A percentile compares a stretch with the other conserved stretches of the same genome.
Evolutionary conservation across 768 basidiomycete genomes (phyloP).

Genomic region (Crucibulum laeve): DNA sequence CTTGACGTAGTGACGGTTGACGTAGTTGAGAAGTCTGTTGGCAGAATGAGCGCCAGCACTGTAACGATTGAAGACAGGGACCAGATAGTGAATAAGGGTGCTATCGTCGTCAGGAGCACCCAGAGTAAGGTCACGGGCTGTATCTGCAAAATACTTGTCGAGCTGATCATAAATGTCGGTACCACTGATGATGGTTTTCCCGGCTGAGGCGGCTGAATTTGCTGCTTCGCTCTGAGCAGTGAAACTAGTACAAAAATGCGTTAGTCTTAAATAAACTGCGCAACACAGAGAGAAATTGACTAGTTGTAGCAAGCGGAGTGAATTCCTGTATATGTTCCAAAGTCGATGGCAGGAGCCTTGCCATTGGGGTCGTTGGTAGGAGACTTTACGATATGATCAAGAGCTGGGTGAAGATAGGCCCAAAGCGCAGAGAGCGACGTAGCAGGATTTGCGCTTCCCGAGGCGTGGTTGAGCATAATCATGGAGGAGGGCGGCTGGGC

Average conservation of each 20-base stretch:
- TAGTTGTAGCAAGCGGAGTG: slow-evolving; percentile 85
- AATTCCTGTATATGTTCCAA: slow-evolving; percentile 70
- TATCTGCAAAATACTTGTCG: slow-evolving; percentile 65
- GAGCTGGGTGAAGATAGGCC: slow-evolving; percentile 70
- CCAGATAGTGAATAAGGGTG: slow-evolving; percentile 63
- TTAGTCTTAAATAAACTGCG: slow-evolving; percentile 7
- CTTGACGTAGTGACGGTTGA: slow-evolving; percentile 74
- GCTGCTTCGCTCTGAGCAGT: slow-evolving; percentile 51
- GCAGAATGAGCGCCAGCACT: slow-evolving; percentile 62
- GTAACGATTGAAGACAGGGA: slow-evolving; percentile 70
- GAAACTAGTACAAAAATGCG: slow-evolving; percentile 30
- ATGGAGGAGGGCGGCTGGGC: not conserved
- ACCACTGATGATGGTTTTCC: slow-evolving; percentile 34
- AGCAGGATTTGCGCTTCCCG: slow-evolving; percentile 69
- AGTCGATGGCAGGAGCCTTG: slow-evolving; percentile 69
- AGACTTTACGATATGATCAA: slow-evolving; percentile 75
- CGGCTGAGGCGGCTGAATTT: slow-evolving; percentile 12
- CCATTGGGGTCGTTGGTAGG: slow-evolving; percentile 49
- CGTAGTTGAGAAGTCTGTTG: slow-evolving; percentile 73
- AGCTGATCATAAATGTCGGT: slow-evolving; percentile 71
- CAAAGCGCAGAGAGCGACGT: slow-evolving; percentile 69
- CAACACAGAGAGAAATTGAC: slow-evolving; percentile 37
- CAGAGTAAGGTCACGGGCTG: slow-evolving; percentile 56
- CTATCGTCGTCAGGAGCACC: slow-evolving; percentile 65
- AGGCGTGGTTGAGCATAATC: slow-evolving; percentile 46